Evolutionary conservation across 2,329 filamentous ascomycete species (phyloP).

Genomic region (Calonectria pauciramosa): DNA sequence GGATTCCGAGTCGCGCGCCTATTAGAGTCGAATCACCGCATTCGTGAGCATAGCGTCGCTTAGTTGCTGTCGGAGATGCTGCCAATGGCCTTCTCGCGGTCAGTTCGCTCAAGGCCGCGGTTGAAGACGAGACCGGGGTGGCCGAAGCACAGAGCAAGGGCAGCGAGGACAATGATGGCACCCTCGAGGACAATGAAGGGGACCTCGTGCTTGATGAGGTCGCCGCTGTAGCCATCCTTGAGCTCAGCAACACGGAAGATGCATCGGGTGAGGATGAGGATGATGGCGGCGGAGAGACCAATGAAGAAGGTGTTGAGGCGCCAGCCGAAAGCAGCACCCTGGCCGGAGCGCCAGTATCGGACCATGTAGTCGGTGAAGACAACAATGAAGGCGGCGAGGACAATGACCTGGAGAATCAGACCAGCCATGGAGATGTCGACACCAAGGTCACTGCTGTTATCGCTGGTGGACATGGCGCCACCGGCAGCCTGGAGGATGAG

Average conservation of each 20-base stretch:
- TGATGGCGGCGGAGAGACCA: constrained; percentile 66
- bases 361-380: constrained; percentile 65
- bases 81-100: constrained; percentile 42
- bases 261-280: constrained; percentile 73
- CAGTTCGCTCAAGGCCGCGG: constrained; percentile 30
- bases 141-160: constrained; percentile 53
- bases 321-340: constrained; percentile 41
- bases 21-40: not conserved
- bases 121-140: constrained; percentile 59
- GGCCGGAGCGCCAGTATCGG: constrained; percentile 54
- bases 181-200: constrained; percentile 69
- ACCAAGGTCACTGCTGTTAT: constrained; percentile 55
- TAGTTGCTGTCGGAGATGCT: constrained; percentile 31
- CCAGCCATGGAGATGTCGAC: constrained; percentile 62
- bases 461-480: constrained; percentile 64
- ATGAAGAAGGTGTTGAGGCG: constrained; percentile 61
- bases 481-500: constrained; percentile 70
- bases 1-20: not conserved
- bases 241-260: constrained; percentile 77
- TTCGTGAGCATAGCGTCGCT: not conserved
- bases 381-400: constrained; percentile 65
- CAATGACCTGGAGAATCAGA: constrained; percentile 70
- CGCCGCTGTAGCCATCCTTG: constrained; percentile 71
- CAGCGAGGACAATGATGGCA: constrained; percentile 54
- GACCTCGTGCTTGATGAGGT: constrained; percentile 65